A percentile compares a stretch with the other conserved stretches of the same genome.
Conservation (phyloP, 2,329 filamentous ascomycete genomes). For the Aspergillus jensenii region DNA sequence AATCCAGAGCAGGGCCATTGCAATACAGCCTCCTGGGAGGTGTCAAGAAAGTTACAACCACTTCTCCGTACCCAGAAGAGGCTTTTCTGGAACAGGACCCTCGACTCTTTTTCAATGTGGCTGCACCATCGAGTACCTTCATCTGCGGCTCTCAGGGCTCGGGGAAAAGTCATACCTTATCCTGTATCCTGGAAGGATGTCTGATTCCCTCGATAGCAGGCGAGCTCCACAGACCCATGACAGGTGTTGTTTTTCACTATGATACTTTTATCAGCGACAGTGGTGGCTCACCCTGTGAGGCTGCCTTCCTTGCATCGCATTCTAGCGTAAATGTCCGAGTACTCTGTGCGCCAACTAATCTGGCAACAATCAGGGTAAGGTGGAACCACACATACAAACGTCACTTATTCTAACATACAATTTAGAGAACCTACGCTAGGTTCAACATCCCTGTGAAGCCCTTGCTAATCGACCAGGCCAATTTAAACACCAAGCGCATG, state of each 20-base stretch:
- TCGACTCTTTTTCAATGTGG: slow-evolving; percentile 18
- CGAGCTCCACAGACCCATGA: slow-evolving; percentile 36
- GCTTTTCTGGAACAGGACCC: slow-evolving; percentile 5
- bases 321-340: slow-evolving; percentile 51
- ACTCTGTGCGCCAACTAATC: slow-evolving; percentile 56
- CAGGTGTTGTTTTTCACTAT: slow-evolving; percentile 66
- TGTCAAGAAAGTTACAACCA: no score
- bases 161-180: slow-evolving; percentile 47
- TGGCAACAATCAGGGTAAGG: slow-evolving; percentile 21
- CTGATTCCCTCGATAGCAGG: slow-evolving; percentile 50
- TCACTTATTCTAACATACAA: neutral
- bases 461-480: slow-evolving; percentile 51
- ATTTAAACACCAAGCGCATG: slow-evolving; percentile 61
- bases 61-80: no score
- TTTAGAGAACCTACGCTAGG: slow-evolving; percentile 37
- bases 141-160: slow-evolving; percentile 60
- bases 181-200: slow-evolving; percentile 54
- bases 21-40: no score
- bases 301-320: slow-evolving; percentile 54
- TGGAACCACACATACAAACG: no score
- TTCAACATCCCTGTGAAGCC: slow-evolving; percentile 51
- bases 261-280: slow-evolving; percentile 55
- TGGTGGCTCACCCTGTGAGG: slow-evolving; percentile 58
- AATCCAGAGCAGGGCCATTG: no score
- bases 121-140: slow-evolving; percentile 40